phyloP scores from a whole-genome alignment of 2,329 filamentous ascomycete species.

The Amauroascus niger region DNA sequence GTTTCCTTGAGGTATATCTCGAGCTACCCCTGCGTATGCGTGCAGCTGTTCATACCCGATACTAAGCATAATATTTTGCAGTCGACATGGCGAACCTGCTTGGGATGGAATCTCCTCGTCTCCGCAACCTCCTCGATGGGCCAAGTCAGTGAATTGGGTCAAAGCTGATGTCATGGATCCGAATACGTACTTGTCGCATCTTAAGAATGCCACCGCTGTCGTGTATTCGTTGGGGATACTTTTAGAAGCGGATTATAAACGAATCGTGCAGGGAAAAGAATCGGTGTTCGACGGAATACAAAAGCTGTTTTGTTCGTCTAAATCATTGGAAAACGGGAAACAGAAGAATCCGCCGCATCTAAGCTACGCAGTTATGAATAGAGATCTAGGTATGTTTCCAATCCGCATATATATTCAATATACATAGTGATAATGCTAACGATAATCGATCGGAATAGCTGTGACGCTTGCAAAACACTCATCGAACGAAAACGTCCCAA shows the following conservation, averaged over 20 bases:
- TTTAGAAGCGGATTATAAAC: slow-evolving; percentile 96
- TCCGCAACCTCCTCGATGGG: slow-evolving; percentile 67
- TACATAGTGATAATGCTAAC: slow-evolving; percentile 11
- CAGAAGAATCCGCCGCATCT: slow-evolving; percentile 61
- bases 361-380: slow-evolving; percentile 96
- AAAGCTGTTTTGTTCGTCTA: slow-evolving; percentile 53
- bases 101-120: slow-evolving; percentile 73
- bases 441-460: slow-evolving; percentile 44
- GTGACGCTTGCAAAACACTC: slow-evolving; percentile 74
- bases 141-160: slow-evolving; percentile 73
- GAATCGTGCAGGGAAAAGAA: slow-evolving; percentile 71
- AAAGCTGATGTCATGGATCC: slow-evolving; percentile 80
- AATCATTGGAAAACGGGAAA: slow-evolving; percentile 48
- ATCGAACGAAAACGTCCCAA: slow-evolving; percentile 50
- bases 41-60: not conserved
- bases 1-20: slow-evolving; percentile 69
- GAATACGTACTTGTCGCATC: slow-evolving; percentile 63
- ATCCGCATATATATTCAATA: not conserved
- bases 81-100: slow-evolving; percentile 78
- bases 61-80: slow-evolving; percentile 30
- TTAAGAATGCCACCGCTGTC: slow-evolving; percentile 70
- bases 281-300: slow-evolving; percentile 68
- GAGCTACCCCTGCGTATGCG: not conserved
- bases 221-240: slow-evolving; percentile 95
- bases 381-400: slow-evolving; percentile 55